Evolutionary conservation across 768 basidiomycete genomes (phyloP).

Genomic region (Suillus occidentalis): DNA sequence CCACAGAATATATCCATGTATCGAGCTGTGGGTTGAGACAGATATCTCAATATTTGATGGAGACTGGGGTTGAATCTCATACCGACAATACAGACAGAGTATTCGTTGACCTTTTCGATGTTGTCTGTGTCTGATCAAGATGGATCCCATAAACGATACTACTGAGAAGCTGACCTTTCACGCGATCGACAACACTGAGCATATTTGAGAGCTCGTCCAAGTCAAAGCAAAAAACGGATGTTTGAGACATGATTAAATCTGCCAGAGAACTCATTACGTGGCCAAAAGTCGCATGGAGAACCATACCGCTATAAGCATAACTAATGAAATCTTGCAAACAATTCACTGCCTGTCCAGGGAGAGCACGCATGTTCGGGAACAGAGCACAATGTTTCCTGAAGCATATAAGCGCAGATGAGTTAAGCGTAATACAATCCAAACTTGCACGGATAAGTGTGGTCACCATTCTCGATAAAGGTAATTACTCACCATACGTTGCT

Average conservation of each 20-base stretch:
- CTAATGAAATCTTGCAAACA: conserved; percentile 9
- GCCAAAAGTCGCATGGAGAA: not conserved
- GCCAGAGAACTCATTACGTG: not conserved
- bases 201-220: conserved; percentile 38
- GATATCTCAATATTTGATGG: not conserved
- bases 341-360: not conserved
- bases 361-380: conserved; percentile 11
- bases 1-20: conserved; percentile 8
- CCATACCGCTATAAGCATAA: conserved; percentile 10
- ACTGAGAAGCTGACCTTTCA: conserved; percentile 32
- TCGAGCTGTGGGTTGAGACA: conserved; percentile 4
- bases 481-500: not conserved
- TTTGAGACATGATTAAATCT: conserved; percentile 41
- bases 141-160: not conserved
- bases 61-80: not conserved
- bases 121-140: conserved; percentile 5
- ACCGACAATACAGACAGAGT: conserved; percentile 11
- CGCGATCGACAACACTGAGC: conserved; percentile 25
- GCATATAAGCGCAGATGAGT: not conserved
- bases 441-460: not conserved
- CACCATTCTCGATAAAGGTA: not conserved
- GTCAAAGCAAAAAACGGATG: conserved; percentile 39
- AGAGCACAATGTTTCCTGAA: conserved; percentile 27
- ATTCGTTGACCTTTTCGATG: conserved; percentile 5
- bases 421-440: not conserved